phyloP scores from a whole-genome alignment of 345 rosid species.

The Corchorus olitorius region DNA sequence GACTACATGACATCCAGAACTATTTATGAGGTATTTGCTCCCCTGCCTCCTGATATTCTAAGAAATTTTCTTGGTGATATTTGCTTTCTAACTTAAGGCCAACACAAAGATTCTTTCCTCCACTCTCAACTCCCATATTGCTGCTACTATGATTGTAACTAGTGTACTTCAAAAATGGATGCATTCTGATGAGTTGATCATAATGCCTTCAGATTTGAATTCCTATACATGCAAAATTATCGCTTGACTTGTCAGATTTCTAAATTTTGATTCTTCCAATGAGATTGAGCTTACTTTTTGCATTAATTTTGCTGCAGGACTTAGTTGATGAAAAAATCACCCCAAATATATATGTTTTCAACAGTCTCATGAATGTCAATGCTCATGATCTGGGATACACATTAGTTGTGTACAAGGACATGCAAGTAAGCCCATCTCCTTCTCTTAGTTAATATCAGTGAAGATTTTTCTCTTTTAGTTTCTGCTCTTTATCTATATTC shows the following conservation, averaged over 20 bases:
- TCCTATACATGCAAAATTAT: neutral
- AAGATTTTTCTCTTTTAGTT: neutral
- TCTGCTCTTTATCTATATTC: neutral
- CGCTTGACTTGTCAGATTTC: neutral
- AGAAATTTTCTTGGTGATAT: slow-evolving; percentile 16
- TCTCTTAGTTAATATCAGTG: neutral
- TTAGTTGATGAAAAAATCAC: slow-evolving; percentile 56
- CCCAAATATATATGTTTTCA: slow-evolving; percentile 77
- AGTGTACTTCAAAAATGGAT: neutral
- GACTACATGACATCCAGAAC: slow-evolving; percentile 73
- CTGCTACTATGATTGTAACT: neutral
- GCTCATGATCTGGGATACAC: slow-evolving; percentile 77
- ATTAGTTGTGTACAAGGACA: slow-evolving; percentile 61
- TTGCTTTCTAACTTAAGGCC: neutral
- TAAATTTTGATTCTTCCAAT: neutral
- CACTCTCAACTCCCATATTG: neutral
- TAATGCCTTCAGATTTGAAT: neutral
- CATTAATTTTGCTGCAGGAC: slow-evolving; percentile 57
- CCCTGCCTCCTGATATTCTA: slow-evolving; percentile 13
- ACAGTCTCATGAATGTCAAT: slow-evolving; percentile 94
- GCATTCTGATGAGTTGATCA: neutral
- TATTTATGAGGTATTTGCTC: slow-evolving; percentile 71
- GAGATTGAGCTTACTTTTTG: slow-evolving; percentile 28
- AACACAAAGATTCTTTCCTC: neutral
- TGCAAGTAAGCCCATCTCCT: slow-evolving; percentile 57